phyloP scores from a whole-genome alignment of 2,329 filamentous ascomycete genomes.

The Aspergillus jensenii region DNA sequence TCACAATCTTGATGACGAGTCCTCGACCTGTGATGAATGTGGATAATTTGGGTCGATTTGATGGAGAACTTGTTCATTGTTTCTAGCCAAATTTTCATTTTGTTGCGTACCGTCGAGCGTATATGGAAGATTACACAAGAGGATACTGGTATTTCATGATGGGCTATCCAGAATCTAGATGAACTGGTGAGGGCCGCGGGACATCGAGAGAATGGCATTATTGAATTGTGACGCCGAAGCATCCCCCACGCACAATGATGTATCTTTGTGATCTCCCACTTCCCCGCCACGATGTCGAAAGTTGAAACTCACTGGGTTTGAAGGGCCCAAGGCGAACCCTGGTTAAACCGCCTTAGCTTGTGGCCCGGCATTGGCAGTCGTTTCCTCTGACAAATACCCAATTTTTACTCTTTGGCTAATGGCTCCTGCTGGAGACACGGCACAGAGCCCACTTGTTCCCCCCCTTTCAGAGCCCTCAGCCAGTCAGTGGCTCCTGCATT shows the following conservation, averaged over 20 bases:
- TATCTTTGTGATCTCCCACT: not conserved
- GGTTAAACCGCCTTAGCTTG: constrained; percentile 30
- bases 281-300: constrained; percentile 32
- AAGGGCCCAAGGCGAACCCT: constrained; percentile 28
- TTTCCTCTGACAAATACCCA: constrained; percentile 10
- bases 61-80: not conserved
- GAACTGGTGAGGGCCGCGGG: no score
- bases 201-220: not conserved
- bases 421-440: constrained; percentile 17
- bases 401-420: constrained; percentile 6
- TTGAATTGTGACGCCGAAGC: not conserved
- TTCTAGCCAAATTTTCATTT: no score
- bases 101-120: no score
- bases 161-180: no score
- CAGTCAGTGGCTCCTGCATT: not conserved
- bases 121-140: no score
- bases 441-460: constrained; percentile 14
- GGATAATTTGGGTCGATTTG: not conserved
- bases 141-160: no score
- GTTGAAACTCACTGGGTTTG: not conserved
- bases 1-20: not conserved
- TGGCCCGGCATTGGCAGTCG: constrained; percentile 28
- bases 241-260: not conserved
- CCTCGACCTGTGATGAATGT: not conserved
- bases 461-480: constrained; percentile 9